These are phyloP conservation scores for Mangifera indica DNA, from an alignment of 345 rosid genomes.

Conservation along the genomic window DNA sequence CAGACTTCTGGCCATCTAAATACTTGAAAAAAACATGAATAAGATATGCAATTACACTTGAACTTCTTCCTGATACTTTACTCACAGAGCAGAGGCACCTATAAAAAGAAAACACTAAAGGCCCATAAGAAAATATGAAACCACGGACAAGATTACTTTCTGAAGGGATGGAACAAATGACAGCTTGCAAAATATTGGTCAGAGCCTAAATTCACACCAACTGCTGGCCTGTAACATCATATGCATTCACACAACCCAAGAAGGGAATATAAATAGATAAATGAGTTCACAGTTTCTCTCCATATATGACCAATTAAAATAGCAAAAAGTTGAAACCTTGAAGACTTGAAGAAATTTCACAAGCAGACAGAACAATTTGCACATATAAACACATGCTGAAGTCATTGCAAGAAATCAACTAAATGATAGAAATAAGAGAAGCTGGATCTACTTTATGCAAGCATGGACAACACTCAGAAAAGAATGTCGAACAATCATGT, in stretches of 20 bases:
- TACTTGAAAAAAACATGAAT: conserved; percentile 82
- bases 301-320: not conserved
- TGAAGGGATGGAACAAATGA: conserved; percentile 7
- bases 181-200: not conserved
- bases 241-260: not conserved
- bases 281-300: not conserved
- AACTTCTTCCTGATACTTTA: conserved; percentile 70
- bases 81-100: conserved; percentile 95
- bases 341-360: not conserved
- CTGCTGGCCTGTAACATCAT: not conserved
- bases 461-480: conserved; percentile 98
- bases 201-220: not conserved
- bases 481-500: conserved; percentile 92
- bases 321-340: not conserved
- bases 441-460: conserved; percentile 72
- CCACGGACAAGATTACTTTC: not conserved
- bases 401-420: not conserved
- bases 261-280: not conserved
- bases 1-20: conserved; percentile 66
- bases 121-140: conserved; percentile 5
- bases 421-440: conserved; percentile 19
- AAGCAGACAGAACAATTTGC: not conserved
- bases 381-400: not conserved
- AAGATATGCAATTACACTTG: conserved; percentile 75
- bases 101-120: conserved; percentile 20